These are phyloP conservation scores for Emydomyces testavorans DNA, from an alignment of 2,329 filamentous ascomycete species.

Conservation along the genomic window DNA sequence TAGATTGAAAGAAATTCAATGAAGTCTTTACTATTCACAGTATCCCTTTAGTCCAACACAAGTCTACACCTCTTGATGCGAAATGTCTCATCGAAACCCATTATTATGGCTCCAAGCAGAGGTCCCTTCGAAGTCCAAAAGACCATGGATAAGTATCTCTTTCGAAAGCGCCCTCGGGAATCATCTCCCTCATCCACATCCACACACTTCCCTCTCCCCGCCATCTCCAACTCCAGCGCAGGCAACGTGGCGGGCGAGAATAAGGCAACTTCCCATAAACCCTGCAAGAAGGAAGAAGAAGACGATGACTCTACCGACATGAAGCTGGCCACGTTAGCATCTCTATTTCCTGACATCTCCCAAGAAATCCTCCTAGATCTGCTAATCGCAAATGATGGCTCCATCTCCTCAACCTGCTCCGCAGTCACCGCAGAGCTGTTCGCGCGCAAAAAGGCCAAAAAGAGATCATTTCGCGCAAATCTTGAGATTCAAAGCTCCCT, in stretches of 20 bases:
- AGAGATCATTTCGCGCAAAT: slow-evolving; percentile 29
- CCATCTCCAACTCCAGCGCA: neutral
- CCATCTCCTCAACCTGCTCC: slow-evolving; percentile 53
- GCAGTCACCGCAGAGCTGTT: slow-evolving; percentile 36
- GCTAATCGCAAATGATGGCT: slow-evolving; percentile 65
- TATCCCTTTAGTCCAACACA: no score
- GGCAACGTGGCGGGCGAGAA: slow-evolving; percentile 7
- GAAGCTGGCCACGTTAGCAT: slow-evolving; percentile 74
- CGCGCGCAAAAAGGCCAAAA: slow-evolving; percentile 21
- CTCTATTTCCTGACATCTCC: slow-evolving; percentile 54
- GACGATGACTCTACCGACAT: slow-evolving; percentile 75
- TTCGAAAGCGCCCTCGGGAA: slow-evolving; percentile 26
- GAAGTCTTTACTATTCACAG: no score
- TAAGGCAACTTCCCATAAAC: slow-evolving; percentile 11
- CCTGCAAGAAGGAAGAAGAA: slow-evolving; percentile 18
- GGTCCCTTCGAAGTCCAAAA: slow-evolving; percentile 16
- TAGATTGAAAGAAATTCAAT: no score
- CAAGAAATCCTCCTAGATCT: slow-evolving; percentile 64
- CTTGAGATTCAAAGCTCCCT: slow-evolving; percentile 55
- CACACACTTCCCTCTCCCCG: slow-evolving; percentile 6
- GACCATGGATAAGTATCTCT: slow-evolving; percentile 35
- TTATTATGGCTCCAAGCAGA: slow-evolving; percentile 18
- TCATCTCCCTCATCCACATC: slow-evolving; percentile 13
- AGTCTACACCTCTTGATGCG: no score
- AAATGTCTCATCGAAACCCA: neutral